Conservation (phyloP, 2,329 filamentous ascomycete genomes). For the Fusarium proliferatum region DNA sequence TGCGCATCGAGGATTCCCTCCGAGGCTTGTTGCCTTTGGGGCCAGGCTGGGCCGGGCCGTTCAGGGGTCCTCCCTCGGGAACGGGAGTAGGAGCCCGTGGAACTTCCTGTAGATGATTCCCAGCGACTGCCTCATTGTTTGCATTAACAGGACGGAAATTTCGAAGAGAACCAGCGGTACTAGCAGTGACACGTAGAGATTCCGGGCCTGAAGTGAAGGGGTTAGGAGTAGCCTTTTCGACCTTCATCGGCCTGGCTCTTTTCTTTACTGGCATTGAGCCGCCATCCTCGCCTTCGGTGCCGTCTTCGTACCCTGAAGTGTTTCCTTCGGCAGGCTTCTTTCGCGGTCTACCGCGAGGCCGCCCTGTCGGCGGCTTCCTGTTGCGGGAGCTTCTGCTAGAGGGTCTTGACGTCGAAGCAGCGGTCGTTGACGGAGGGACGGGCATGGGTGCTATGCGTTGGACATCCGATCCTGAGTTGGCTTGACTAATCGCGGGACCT, state of each 20-base stretch:
- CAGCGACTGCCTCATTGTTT: constrained; percentile 55
- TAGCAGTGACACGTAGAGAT: constrained; percentile 88
- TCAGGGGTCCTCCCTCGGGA: constrained; percentile 59
- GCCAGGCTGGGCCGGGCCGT: constrained; percentile 45
- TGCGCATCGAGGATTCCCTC: constrained; percentile 69
- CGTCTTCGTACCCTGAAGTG: constrained; percentile 79
- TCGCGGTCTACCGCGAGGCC: constrained; percentile 66
- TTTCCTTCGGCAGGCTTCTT: constrained; percentile 70
- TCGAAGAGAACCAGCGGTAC: constrained; percentile 87
- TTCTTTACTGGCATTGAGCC: constrained; percentile 64
- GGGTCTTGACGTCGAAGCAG: constrained; percentile 59
- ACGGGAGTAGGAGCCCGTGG: constrained; percentile 83
- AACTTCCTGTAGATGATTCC: constrained; percentile 73
- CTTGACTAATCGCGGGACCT: constrained; percentile 33
- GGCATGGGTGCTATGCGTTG: constrained; percentile 52
- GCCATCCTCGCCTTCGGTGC: constrained; percentile 67
- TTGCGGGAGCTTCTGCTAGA: constrained; percentile 66
- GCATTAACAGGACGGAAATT: constrained; percentile 79
- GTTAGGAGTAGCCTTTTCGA: constrained; percentile 76
- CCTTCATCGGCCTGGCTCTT: constrained; percentile 80
- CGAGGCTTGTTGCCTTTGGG: constrained; percentile 56
- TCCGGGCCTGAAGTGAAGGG: constrained; percentile 80
- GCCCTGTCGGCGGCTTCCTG: constrained; percentile 61
- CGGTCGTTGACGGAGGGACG: constrained; percentile 41
- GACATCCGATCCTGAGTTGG: constrained; percentile 45